Evolutionary conservation across 805 yeast species (phyloP).

Genomic region (Myxozyma melibiosi): DNA sequence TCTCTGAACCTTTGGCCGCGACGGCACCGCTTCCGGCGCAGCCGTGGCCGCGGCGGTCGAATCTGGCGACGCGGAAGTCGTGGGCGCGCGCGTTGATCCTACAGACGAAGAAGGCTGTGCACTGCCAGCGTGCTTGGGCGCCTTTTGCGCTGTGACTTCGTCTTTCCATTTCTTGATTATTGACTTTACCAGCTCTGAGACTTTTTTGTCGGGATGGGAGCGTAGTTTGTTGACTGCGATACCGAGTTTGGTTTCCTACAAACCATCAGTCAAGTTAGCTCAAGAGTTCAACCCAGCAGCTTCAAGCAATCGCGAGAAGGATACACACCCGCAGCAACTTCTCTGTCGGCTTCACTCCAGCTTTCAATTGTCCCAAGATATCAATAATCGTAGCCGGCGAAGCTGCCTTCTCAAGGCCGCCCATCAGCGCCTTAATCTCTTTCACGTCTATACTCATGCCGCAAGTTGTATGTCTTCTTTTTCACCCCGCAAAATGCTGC

Average conservation of each 20-base stretch:
- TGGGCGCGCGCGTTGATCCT: slow-evolving; percentile 19
- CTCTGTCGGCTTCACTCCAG: slow-evolving; percentile 81
- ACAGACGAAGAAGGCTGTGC: background rate
- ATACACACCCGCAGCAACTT: slow-evolving; percentile 62
- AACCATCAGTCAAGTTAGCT: background rate
- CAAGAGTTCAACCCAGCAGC: background rate
- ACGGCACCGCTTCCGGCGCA: slow-evolving; percentile 30
- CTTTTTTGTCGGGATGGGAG: slow-evolving; percentile 60
- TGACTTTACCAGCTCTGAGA: slow-evolving; percentile 71
- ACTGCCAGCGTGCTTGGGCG: background rate
- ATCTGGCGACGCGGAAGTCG: slow-evolving; percentile 31
- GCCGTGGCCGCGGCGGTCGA: slow-evolving; percentile 33
- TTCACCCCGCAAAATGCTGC: no score
- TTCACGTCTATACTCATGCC: slow-evolving; percentile 34
- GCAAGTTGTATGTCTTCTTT: background rate
- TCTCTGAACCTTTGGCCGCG: slow-evolving; percentile 17
- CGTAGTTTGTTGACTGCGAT: slow-evolving; percentile 91
- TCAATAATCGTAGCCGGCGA: slow-evolving; percentile 66
- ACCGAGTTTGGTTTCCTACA: slow-evolving; percentile 88
- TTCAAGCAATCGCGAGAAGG: background rate
- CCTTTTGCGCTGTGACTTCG: slow-evolving; percentile 58
- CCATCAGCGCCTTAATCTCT: slow-evolving; percentile 70
- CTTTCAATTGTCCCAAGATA: slow-evolving; percentile 64
- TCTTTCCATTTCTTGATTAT: slow-evolving; percentile 91
- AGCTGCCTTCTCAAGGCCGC: slow-evolving; percentile 71